phyloP scores from a whole-genome alignment of 371 early-diverging fungal species.

The Rhizopus sp. region DNA sequence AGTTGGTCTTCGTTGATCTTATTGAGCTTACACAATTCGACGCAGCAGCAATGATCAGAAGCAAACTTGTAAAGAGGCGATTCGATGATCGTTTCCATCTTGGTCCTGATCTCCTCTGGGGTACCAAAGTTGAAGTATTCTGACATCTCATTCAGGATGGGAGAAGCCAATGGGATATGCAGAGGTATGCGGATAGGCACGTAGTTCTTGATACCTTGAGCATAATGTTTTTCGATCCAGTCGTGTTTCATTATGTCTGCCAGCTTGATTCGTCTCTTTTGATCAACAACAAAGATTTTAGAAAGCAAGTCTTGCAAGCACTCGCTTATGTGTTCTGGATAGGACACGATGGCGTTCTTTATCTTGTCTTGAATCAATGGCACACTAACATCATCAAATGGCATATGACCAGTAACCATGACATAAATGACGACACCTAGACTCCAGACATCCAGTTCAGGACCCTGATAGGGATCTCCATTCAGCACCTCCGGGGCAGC shows the following conservation, averaged over 20 bases:
- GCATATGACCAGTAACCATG: constrained; percentile 92
- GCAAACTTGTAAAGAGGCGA: constrained; percentile 27
- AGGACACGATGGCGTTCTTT: constrained; percentile 76
- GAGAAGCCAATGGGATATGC: constrained; percentile 61
- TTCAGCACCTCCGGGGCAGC: constrained; percentile 94
- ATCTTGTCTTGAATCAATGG: constrained; percentile 90
- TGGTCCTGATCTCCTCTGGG: constrained; percentile 60
- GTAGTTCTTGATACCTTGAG: constrained; percentile 55
- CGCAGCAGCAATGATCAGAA: constrained; percentile 17
- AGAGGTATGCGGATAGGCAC: constrained; percentile 69
- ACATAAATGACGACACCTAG: constrained; percentile 95
- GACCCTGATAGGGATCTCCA: constrained; percentile 88
- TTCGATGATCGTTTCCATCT: constrained; percentile 54
- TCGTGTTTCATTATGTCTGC: constrained; percentile 71
- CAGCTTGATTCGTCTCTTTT: constrained; percentile 69
- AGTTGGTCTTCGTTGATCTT: constrained; percentile 48
- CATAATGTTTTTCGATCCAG: constrained; percentile 79
- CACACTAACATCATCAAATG: constrained; percentile 94
- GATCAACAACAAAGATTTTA: constrained; percentile 73
- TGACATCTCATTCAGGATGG: constrained; percentile 72
- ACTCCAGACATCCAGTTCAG: constrained; percentile 96
- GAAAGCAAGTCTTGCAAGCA: constrained; percentile 78
- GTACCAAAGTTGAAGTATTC: constrained; percentile 81
- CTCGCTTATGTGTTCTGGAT: constrained; percentile 78
- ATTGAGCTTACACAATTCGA: constrained; percentile 26